These are phyloP conservation scores for Kluyveromyces nonfermentans DNA, from an alignment of 805 yeast species.

Conservation along the genomic window DNA sequence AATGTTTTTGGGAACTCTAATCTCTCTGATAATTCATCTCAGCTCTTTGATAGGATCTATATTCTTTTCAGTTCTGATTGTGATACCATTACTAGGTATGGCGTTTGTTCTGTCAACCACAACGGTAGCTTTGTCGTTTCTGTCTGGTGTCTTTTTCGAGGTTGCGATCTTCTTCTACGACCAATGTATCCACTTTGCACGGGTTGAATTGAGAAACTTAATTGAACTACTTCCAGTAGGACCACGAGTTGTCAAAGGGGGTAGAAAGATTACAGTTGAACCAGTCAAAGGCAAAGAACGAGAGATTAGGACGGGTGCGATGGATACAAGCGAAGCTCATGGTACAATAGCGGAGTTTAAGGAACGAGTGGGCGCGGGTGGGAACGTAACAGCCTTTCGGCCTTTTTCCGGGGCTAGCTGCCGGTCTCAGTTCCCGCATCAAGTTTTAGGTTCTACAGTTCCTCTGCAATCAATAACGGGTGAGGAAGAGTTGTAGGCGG, in stretches of 20 bases:
- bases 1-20: slow-evolving; percentile 14
- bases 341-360: too few relatives aligned
- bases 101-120: slow-evolving; percentile 24
- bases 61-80: slow-evolving; percentile 16
- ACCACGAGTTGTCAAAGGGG: too few relatives aligned
- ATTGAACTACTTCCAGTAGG: slow-evolving; percentile 9
- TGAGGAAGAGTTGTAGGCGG: not conserved
- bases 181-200: slow-evolving; percentile 12
- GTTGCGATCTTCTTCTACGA: slow-evolving; percentile 19
- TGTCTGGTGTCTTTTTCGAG: slow-evolving; percentile 22
- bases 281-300: not conserved
- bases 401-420: not conserved
- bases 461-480: not conserved
- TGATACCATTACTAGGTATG: slow-evolving; percentile 20
- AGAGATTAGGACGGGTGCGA: not conserved
- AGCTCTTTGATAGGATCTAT: slow-evolving; percentile 16
- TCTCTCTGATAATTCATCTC: slow-evolving; percentile 18
- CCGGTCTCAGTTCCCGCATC: not conserved
- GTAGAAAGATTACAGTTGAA: too few relatives aligned
- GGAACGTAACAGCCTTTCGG: not conserved
- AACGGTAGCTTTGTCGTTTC: slow-evolving; percentile 22
- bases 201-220: slow-evolving; percentile 12
- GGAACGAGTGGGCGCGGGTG: too few relatives aligned
- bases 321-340: too few relatives aligned
- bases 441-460: not conserved